Evolutionary conservation across 1,284 basidiomycete genomes (phyloP).

Genomic region (Bondarzewia mesenterica): DNA sequence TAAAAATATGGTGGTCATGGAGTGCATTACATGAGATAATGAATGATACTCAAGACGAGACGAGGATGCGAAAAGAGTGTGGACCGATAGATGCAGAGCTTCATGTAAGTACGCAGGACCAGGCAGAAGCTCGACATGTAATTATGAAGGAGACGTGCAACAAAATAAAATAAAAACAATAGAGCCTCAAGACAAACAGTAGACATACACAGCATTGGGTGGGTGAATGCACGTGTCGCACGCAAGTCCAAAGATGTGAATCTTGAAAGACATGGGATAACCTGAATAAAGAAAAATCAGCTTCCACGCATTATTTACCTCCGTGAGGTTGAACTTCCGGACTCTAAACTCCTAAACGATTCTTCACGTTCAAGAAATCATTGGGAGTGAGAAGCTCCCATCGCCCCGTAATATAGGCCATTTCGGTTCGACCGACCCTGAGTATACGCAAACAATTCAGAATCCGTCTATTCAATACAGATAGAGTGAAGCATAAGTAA

Average conservation of each 20-base stretch:
- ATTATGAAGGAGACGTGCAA: too few species aligned
- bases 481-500: background rate
- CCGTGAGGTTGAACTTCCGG: too few species aligned
- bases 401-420: conserved; percentile 9
- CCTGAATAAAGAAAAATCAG: too few species aligned
- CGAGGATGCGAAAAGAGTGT: too few species aligned
- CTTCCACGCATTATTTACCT: too few species aligned
- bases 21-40: too few species aligned
- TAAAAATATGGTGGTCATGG: background rate
- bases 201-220: background rate
- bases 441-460: too few species aligned
- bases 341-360: conserved; percentile 9
- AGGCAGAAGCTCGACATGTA: too few species aligned
- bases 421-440: conserved; percentile 13
- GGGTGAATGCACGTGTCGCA: background rate
- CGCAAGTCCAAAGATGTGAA: background rate
- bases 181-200: background rate
- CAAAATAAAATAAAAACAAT: too few species aligned
- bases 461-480: background rate
- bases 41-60: too few species aligned
- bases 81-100: too few species aligned
- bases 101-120: too few species aligned
- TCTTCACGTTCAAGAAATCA: conserved; percentile 9
- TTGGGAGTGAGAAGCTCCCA: conserved; percentile 11
- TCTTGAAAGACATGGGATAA: conserved; percentile 2